Evolutionary conservation across 1,139 yeast species (phyloP).

Genomic region (Wickerhamiella pararugosa): DNA sequence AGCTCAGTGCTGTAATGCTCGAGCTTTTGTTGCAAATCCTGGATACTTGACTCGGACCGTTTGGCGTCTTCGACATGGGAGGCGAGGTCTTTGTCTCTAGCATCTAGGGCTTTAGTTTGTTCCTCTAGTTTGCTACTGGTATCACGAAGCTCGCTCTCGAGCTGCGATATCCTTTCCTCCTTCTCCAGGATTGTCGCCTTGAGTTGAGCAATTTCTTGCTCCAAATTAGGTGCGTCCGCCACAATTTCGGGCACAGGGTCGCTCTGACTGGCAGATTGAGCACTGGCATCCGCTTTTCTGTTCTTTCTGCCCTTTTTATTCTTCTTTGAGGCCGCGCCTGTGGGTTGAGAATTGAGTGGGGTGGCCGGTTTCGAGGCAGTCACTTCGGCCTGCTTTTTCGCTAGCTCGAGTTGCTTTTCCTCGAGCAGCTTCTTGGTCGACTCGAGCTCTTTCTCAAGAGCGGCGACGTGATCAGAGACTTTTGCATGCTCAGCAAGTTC

Average conservation of each 20-base stretch:
- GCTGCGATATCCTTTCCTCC: neutral
- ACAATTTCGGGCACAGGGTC: neutral
- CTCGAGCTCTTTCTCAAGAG: neutral
- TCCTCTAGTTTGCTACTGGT: constrained; percentile 26
- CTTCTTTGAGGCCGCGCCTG: neutral
- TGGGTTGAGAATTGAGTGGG: neutral
- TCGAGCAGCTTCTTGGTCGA: neutral
- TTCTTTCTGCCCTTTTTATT: constrained; percentile 4
- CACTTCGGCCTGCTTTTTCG: neutral
- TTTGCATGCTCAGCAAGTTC: too few relatives aligned
- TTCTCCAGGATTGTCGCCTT: neutral
- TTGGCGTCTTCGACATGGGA: neutral
- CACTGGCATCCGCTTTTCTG: neutral
- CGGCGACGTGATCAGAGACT: neutral
- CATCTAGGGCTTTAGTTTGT: neutral
- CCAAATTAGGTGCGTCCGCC: neutral
- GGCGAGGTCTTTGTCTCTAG: constrained; percentile 21
- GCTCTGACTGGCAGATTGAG: neutral
- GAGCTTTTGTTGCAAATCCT: constrained; percentile 21
- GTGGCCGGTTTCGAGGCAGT: neutral
- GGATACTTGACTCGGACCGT: constrained; percentile 34
- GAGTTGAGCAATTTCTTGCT: neutral
- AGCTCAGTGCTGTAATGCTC: constrained; percentile 6
- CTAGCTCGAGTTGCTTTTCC: neutral
- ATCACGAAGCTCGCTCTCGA: constrained; percentile 28